Percentiles rank a stretch among this genome's conserved stretches.
phyloP scores from a whole-genome alignment of 176 grass and related monocot genomes.

The Canna indica region DNA sequence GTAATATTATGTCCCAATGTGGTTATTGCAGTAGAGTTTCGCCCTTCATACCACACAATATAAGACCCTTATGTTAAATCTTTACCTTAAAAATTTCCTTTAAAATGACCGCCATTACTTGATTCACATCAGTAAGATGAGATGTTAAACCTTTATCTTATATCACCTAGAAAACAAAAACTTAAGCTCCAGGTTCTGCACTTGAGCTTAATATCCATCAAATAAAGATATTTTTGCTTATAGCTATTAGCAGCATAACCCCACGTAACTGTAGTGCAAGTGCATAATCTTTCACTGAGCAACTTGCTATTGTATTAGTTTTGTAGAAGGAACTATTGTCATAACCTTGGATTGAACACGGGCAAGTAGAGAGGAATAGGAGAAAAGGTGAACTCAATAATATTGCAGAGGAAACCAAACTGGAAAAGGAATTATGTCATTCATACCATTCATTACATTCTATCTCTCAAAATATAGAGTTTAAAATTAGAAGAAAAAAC shows the following conservation, averaged over 20 bases:
- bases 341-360: no score
- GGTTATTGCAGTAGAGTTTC: background rate
- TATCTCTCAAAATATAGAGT: no score
- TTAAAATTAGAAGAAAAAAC: no score
- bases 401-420: no score
- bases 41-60: background rate
- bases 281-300: background rate
- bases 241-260: background rate
- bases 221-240: background rate
- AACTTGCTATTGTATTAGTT: background rate
- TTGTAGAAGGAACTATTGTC: background rate
- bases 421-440: no score
- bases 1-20: background rate
- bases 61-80: background rate
- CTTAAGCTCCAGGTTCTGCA: background rate
- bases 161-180: background rate
- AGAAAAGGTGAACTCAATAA: no score
- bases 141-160: background rate
- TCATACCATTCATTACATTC: no score
- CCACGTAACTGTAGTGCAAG: background rate
- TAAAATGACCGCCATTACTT: background rate
- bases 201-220: background rate
- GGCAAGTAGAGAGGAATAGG: no score
- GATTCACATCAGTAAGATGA: background rate
- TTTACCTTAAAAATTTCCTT: background rate